Evolutionary conservation across 768 basidiomycete genomes (phyloP).

Genomic region (Neoboletus subvelutipes): DNA sequence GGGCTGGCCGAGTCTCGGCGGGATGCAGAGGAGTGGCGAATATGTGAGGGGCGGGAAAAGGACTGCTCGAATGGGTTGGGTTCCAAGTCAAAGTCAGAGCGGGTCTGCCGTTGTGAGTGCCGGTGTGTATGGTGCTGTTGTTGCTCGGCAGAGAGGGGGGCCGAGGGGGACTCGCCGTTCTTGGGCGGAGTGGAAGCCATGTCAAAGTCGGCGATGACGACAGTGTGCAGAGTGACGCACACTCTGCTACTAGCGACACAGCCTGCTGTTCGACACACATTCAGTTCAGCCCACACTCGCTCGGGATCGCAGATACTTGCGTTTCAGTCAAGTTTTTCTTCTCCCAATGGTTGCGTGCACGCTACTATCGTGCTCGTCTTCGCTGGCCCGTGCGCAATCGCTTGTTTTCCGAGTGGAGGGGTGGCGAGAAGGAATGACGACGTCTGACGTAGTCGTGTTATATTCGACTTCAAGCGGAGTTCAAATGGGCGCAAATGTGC

Average conservation of each 20-base stretch:
- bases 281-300: constrained; percentile 18
- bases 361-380: constrained; percentile 15
- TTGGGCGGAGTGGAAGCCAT: constrained; percentile 31
- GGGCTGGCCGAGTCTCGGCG: constrained; percentile 34
- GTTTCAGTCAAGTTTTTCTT: constrained; percentile 14
- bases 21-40: constrained; percentile 41
- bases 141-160: constrained; percentile 18
- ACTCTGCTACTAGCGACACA: constrained; percentile 18
- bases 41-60: constrained; percentile 65
- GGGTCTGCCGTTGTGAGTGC: constrained; percentile 42
- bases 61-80: constrained; percentile 96
- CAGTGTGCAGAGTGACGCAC: constrained; percentile 22
- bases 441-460: constrained; percentile 44
- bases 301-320: constrained; percentile 26
- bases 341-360: background rate
- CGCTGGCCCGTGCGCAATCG: constrained; percentile 33
- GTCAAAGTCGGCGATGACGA: constrained; percentile 24
- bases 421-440: constrained; percentile 40
- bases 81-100: constrained; percentile 74
- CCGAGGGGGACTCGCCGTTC: constrained; percentile 37
- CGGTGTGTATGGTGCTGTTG: constrained; percentile 16
- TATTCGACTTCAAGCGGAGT: constrained; percentile 45
- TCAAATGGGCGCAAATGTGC: constrained; percentile 26
- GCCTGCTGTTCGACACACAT: constrained; percentile 17
- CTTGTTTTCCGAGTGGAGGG: constrained; percentile 28